Conservation (phyloP, 2,329 filamentous ascomycete genomes). For the Fusarium udum region DNA sequence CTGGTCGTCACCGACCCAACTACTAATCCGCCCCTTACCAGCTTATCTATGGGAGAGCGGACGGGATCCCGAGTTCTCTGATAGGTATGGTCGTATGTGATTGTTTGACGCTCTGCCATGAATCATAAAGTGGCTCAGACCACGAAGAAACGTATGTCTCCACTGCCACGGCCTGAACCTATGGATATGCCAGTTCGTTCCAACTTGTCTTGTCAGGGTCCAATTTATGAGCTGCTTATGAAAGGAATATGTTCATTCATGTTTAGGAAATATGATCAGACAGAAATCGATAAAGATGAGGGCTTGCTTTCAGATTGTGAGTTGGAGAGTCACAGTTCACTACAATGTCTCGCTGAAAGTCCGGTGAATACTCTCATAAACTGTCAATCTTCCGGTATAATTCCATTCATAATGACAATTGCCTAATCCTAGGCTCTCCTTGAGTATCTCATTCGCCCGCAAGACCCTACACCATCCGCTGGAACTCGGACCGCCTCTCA, state of each 20-base stretch:
- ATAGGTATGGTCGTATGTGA: not conserved
- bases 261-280: fast-evolving
- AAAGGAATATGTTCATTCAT: not conserved
- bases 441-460: fast-evolving
- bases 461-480: fast-evolving
- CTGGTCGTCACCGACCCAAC: not conserved
- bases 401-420: fast-evolving
- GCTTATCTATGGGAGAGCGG: not conserved
- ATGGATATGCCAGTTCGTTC: too few species aligned
- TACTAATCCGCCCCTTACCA: not conserved
- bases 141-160: too few species aligned
- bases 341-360: fast-evolving
- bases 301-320: fast-evolving
- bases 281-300: fast-evolving
- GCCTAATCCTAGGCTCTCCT: fast-evolving
- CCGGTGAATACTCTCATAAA: fast-evolving
- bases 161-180: too few species aligned
- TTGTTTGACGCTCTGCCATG: fast-evolving
- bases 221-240: fast-evolving
- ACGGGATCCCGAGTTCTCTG: not conserved
- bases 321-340: fast-evolving
- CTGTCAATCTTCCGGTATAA: fast-evolving
- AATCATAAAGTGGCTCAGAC: too few species aligned
- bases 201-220: too few species aligned
- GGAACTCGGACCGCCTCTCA: fast-evolving